Conservation (phyloP, 306 rosid genomes). For the Psophocarpus tetragonolobus region DNA sequence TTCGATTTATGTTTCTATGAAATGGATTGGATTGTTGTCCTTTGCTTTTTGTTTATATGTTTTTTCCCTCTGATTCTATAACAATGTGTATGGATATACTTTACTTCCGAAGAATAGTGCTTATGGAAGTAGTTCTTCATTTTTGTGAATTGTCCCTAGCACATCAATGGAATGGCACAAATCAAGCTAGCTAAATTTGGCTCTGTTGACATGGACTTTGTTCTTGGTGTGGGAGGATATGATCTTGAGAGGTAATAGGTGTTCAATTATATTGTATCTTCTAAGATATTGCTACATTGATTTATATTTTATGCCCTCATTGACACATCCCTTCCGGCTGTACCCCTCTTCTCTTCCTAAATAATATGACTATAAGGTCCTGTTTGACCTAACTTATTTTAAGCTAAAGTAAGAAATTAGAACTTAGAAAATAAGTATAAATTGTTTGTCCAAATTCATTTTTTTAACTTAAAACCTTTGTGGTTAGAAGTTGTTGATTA, state of each 20-base stretch:
- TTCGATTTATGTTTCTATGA: conserved; percentile 18
- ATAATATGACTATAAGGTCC: conserved; percentile 2
- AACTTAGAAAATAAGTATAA: too few species aligned
- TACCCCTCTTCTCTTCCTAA: background rate
- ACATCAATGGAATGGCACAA: conserved; percentile 90
- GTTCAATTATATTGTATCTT: conserved; percentile 24
- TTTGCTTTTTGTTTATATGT: background rate
- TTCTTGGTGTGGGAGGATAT: conserved; percentile 94
- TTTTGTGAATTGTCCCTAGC: conserved; percentile 52
- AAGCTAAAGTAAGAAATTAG: too few species aligned
- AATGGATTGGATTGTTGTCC: background rate
- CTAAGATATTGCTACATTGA: conserved; percentile 13
- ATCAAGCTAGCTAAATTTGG: conserved; percentile 80
- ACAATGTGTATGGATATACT: conserved; percentile 21
- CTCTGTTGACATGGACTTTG: conserved; percentile 85
- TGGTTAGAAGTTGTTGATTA: too few species aligned
- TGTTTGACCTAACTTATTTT: too few species aligned
- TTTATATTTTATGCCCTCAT: background rate
- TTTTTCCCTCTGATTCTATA: conserved; percentile 1
- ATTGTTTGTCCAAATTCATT: too few species aligned
- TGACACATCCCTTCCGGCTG: background rate
- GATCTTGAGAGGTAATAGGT: conserved; percentile 89
- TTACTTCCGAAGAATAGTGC: conserved; percentile 14
- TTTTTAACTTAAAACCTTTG: too few species aligned
- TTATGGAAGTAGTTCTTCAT: conserved; percentile 7